Evolutionary conservation across 306 rosid species (phyloP).

Genomic region (Medicago truncatula): DNA sequence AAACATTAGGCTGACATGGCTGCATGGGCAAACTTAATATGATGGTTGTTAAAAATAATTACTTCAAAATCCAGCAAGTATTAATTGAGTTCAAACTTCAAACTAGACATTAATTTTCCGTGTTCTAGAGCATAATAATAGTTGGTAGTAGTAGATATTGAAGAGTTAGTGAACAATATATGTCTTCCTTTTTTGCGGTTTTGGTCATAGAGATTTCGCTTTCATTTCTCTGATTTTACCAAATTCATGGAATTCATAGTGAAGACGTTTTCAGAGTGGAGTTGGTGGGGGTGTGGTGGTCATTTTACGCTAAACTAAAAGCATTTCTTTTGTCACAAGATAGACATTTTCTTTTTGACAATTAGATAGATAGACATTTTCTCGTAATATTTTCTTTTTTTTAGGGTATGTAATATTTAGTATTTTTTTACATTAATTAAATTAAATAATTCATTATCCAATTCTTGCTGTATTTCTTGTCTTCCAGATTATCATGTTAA

Average conservation of each 20-base stretch:
- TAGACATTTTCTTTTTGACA: background rate
- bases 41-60: slow-evolving; percentile 48
- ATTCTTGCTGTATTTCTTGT: slow-evolving; percentile 25
- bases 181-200: slow-evolving; percentile 45
- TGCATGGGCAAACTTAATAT: slow-evolving; percentile 57
- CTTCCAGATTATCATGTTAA: slow-evolving; percentile 85
- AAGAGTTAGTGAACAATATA: slow-evolving; percentile 56
- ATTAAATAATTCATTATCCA: background rate
- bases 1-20: slow-evolving; percentile 54
- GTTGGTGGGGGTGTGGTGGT: slow-evolving; percentile 78
- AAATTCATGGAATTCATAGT: slow-evolving; percentile 47
- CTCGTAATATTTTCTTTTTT: background rate
- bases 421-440: background rate
- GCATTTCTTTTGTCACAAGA: slow-evolving; percentile 18
- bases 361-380: background rate
- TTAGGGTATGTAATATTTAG: too few species aligned
- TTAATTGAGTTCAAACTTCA: slow-evolving; percentile 34
- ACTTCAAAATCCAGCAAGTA: slow-evolving; percentile 45
- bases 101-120: slow-evolving; percentile 50
- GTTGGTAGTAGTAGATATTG: slow-evolving; percentile 49
- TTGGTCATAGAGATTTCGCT: slow-evolving; percentile 52
- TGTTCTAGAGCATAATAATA: slow-evolving; percentile 53
- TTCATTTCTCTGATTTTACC: slow-evolving; percentile 44
- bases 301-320: slow-evolving; percentile 21
- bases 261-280: slow-evolving; percentile 60